These are phyloP conservation scores for Penstemon davidsonii DNA, from an alignment of 257 asterid genomes.

Conservation along the genomic window DNA sequence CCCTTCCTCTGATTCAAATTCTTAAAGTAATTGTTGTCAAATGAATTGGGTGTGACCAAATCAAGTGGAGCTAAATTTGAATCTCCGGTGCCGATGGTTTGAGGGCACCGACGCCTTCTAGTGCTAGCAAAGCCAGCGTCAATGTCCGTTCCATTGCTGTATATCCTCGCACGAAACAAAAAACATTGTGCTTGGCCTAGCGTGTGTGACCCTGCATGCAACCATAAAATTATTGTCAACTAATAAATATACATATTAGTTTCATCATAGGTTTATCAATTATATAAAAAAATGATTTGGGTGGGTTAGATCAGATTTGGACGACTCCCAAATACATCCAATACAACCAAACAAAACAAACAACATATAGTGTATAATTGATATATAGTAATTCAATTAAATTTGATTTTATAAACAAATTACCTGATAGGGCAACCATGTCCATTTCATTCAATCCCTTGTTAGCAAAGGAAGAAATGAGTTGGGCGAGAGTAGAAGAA, in stretches of 20 bases:
- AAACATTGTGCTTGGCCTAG: conserved; percentile 44
- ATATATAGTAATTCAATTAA: neutral
- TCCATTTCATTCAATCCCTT: too few species aligned
- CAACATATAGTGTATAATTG: neutral
- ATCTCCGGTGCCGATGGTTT: conserved; percentile 29
- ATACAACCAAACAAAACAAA: too few species aligned
- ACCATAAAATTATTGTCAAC: neutral
- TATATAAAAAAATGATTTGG: too few species aligned
- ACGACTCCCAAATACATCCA: too few species aligned
- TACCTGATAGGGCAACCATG: too few species aligned
- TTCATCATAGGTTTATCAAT: too few species aligned
- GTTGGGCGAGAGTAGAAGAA: too few species aligned
- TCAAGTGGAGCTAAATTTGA: conserved; percentile 43
- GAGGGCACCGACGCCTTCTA: conserved; percentile 39
- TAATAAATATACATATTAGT: too few species aligned
- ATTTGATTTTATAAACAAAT: too few species aligned
- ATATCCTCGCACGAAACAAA: conserved; percentile 38
- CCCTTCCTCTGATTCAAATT: conserved; percentile 39
- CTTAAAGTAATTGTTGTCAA: conserved; percentile 44
- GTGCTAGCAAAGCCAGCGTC: conserved; percentile 41
- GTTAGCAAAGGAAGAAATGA: too few species aligned
- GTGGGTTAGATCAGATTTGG: neutral
- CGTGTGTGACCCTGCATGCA: conserved; percentile 39
- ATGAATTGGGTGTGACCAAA: conserved; percentile 46
- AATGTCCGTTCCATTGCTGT: conserved; percentile 43